Evolutionary conservation across 352 stramenopile species (phyloP), one percentile per base, ranked within the genome.

Genomic region (Elongisporangium anandrum): DNA sequence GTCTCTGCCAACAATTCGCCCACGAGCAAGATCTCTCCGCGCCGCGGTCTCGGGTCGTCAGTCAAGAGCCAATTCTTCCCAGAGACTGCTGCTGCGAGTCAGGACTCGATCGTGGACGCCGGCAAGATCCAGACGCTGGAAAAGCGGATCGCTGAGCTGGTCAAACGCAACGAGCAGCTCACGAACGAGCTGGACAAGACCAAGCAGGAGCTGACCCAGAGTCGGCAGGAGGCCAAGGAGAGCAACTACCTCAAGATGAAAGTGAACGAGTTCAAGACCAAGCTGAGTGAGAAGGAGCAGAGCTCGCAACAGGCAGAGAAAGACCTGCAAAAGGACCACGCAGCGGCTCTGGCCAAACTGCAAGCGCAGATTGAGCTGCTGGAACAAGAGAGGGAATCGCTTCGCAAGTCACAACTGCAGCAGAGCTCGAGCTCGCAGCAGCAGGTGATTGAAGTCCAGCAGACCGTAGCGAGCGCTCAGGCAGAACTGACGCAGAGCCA

Each of bases 161-260:
- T 59, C 2, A 68, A 72, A 52, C 66, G 68, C 9, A 59, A 53
- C 45, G 62, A 72, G 20, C 49, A 57, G 54, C 53, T 45, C 48
- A 60, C 45, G 47, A 49, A 49, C 23, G 60, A 66, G 7, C 29
- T 57, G 12, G 51, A 50, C 6, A 68, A 66, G 12, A 64, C 54
- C 22, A 63, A 56, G n/a, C 55, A 56, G 39, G 56, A 80, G 29
- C 63, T 77, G 15, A 63, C 72, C 13, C 55, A 62, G 3, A 68
- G 66, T n/a, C 61, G 69, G n/a, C 58, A 68, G 8, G 75, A 81
- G 50, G 75, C 75, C 9, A 81, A 81, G 53, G 75, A 85, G 50
- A 75, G 65, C 55, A 77, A 78, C 53, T 85, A 85, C 58, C 64
- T 76, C 26, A 76, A 78, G 49, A 85, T 81, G 75, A 85, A 85